Evolutionary conservation across 495 filamentous ascomycete species (phyloP).

Genomic region (Neurospora africana): DNA sequence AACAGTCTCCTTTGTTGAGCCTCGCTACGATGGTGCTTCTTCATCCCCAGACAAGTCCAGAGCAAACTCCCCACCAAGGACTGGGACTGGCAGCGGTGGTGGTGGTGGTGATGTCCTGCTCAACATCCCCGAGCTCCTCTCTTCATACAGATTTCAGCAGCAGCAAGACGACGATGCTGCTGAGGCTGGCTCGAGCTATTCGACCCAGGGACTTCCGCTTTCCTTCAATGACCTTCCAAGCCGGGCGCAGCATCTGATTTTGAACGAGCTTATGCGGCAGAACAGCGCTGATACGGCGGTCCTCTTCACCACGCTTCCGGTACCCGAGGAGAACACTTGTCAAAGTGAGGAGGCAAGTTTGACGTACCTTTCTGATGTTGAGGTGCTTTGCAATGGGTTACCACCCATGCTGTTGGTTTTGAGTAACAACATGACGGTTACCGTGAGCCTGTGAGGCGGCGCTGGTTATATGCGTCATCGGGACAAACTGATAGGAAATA

Average conservation of each 20-base stretch:
- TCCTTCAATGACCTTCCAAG: constrained; percentile 79
- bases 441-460: constrained; percentile 55
- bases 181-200: constrained; percentile 46
- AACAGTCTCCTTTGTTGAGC: constrained; percentile 61
- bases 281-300: constrained; percentile 67
- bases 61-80: constrained; percentile 20
- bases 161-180: constrained; percentile 6
- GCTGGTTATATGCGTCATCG: neutral
- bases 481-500: neutral
- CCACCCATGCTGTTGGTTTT: constrained; percentile 69
- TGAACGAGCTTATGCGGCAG: constrained; percentile 71
- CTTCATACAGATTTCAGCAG: constrained; percentile 14
- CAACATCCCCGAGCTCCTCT: constrained; percentile 27
- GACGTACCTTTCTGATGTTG: constrained; percentile 65
- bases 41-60: constrained; percentile 17
- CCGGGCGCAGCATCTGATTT: constrained; percentile 70
- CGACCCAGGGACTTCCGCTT: constrained; percentile 50
- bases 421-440: constrained; percentile 86
- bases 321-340: constrained; percentile 64
- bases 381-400: constrained; percentile 57
- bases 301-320: constrained; percentile 71
- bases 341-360: constrained; percentile 57
- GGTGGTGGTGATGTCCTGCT: constrained; percentile 17
- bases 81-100: neutral
- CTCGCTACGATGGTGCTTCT: constrained; percentile 4